Conservation (phyloP, 2,329 filamentous ascomycete genomes). For the Emericellopsis cladophorae region DNA sequence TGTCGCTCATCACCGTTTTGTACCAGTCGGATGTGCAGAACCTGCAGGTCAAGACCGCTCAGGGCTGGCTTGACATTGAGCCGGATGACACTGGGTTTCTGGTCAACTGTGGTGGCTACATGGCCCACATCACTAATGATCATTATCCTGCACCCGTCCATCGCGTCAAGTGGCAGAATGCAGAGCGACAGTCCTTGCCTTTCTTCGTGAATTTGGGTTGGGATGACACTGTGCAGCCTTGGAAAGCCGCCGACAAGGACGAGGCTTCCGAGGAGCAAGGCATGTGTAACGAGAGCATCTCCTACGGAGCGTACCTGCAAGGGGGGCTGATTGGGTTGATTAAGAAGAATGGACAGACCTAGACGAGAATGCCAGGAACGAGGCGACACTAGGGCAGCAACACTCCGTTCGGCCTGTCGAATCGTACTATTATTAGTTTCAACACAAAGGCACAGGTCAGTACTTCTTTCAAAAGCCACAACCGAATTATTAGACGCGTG, state of each 20-base stretch:
- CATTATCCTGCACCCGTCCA: slow-evolving; percentile 6
- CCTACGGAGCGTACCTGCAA: neutral
- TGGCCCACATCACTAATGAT: slow-evolving; percentile 5
- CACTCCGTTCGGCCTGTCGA: neutral
- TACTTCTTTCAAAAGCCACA: too few relatives aligned
- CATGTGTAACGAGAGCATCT: neutral
- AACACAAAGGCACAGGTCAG: too few relatives aligned
- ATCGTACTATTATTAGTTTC: too few relatives aligned
- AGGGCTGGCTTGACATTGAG: slow-evolving; percentile 6
- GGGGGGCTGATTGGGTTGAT: slow-evolving; percentile 1
- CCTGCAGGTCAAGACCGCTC: slow-evolving; percentile 5
- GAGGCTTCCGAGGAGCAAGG: neutral
- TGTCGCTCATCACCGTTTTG: slow-evolving; percentile 5
- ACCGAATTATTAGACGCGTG: too few relatives aligned
- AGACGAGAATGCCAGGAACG: neutral
- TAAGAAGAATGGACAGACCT: slow-evolving; percentile 2
- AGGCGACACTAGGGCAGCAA: neutral
- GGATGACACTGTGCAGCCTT: slow-evolving; percentile 3
- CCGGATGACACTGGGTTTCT: slow-evolving; percentile 4
- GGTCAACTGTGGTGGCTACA: slow-evolving; percentile 5
- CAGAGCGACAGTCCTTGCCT: slow-evolving; percentile 4
- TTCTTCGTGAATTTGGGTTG: slow-evolving; percentile 5
- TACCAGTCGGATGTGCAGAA: slow-evolving; percentile 6
- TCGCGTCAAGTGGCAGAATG: slow-evolving; percentile 5
- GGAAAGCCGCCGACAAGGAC: slow-evolving; percentile 1